A percentile compares a stretch with the other conserved stretches of the same genome.
Evolutionary conservation across 768 basidiomycete species (phyloP).

Genomic region (Lentinus tigrinus): DNA sequence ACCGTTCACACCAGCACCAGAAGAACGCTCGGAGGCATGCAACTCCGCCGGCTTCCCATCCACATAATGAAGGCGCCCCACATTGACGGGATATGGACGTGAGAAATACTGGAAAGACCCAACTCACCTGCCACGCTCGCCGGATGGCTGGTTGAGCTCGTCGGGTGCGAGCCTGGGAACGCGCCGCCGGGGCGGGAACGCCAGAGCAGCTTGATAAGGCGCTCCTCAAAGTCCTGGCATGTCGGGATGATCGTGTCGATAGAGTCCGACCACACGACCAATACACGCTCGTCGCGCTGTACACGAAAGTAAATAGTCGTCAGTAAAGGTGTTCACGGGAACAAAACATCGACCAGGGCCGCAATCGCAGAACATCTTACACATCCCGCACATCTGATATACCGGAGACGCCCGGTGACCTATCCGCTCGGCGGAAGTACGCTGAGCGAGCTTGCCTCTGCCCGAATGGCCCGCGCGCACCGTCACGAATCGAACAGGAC

Average conservation of each 20-base stretch:
- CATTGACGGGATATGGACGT: no score
- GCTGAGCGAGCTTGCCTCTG: no score
- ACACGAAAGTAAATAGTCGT: not conserved
- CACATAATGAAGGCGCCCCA: no score
- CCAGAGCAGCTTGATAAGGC: constrained; percentile 59
- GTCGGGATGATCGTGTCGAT: constrained; percentile 70
- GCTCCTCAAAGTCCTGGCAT: constrained; percentile 52
- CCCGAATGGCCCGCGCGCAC: no score
- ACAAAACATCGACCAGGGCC: not conserved
- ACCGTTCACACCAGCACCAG: no score
- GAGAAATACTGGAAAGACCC: not conserved
- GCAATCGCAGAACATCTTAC: not conserved
- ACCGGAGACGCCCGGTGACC: no score
- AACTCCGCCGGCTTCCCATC: no score
- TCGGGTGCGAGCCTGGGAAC: constrained; percentile 28
- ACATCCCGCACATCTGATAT: not conserved
- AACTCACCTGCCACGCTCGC: constrained; percentile 20
- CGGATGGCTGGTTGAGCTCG: constrained; percentile 23
- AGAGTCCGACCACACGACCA: constrained; percentile 83
- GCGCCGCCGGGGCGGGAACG: constrained; percentile 34
- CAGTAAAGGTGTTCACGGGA: not conserved
- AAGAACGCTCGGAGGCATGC: no score
- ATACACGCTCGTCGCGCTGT: constrained; percentile 78
- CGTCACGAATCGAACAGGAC: no score
- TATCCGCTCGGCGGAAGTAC: no score